Evolutionary conservation across 1,284 basidiomycete genomes (phyloP).

Genomic region (Microbotryum intermedium): DNA sequence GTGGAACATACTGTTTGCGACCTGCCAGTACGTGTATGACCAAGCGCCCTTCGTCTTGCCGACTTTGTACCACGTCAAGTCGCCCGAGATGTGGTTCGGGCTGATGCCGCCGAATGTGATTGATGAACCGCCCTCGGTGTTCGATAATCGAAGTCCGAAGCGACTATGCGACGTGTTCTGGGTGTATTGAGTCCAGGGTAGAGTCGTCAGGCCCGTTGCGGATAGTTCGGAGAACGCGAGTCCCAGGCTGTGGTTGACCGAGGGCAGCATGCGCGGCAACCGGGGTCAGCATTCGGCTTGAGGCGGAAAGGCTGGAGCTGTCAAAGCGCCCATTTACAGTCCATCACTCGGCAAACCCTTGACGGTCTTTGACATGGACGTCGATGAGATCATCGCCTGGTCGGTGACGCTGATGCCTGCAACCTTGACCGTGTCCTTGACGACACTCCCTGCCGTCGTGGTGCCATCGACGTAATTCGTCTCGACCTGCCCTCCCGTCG

Average conservation of each 20-base stretch:
- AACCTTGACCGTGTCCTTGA: conserved; percentile 4
- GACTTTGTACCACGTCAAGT: conserved; percentile 1
- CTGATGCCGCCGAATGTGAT: conserved; percentile 11
- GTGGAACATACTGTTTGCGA: neutral
- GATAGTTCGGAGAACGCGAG: conserved; percentile 18
- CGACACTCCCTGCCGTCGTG: conserved; percentile 12
- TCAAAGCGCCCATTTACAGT: neutral
- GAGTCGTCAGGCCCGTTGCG: conserved; percentile 2
- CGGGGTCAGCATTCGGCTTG: neutral
- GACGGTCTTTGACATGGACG: conserved; percentile 14
- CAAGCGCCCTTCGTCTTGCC: neutral
- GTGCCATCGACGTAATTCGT: conserved; percentile 24
- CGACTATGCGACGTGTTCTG: conserved; percentile 1
- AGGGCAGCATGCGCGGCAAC: too few species aligned
- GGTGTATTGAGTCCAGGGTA: conserved; percentile 11
- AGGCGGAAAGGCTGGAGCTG: neutral
- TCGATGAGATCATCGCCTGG: conserved; percentile 15
- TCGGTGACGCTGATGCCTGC: conserved; percentile 1
- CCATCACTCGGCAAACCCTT: conserved; percentile 8
- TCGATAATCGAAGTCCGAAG: conserved; percentile 10
- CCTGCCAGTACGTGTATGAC: conserved; percentile 23
- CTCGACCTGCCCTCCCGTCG: conserved; percentile 3
- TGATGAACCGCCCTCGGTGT: neutral
- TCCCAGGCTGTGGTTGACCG: conserved; percentile 6
- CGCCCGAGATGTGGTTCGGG: neutral